Conservation (phyloP, 148 eudicot genomes). For the Nyssa sinensis region DNA sequence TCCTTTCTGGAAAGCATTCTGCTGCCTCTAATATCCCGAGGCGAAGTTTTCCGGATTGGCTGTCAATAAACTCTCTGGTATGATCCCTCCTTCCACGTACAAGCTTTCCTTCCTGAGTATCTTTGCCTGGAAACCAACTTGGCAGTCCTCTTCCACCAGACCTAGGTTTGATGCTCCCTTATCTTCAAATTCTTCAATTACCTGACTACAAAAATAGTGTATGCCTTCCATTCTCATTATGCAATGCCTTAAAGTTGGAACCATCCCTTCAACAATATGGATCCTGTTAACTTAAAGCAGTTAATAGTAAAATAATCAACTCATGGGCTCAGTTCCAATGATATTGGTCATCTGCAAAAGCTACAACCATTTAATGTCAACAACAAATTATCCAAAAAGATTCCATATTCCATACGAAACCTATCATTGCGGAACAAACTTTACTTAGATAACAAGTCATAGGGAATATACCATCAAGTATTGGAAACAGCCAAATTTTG, state of each 20-base stretch:
- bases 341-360: background rate
- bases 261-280: background rate
- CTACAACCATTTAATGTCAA: background rate
- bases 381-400: background rate
- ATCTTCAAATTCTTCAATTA: background rate
- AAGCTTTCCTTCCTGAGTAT: background rate
- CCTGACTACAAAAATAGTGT: constrained; percentile 1
- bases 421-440: background rate
- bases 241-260: background rate
- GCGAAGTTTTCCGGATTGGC: background rate
- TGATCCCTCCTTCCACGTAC: background rate
- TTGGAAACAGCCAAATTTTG: background rate
- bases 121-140: background rate
- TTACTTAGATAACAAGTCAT: background rate
- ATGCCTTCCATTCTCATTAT: constrained; percentile 6
- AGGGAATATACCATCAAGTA: background rate
- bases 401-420: background rate
- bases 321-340: background rate
- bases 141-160: background rate
- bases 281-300: background rate
- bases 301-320: background rate
- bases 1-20: background rate
- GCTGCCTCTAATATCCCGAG: background rate
- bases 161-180: background rate
- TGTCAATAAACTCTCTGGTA: background rate